Conservation (phyloP, 805 yeast genomes). For the Kodamaea lidongshanica region DNA sequence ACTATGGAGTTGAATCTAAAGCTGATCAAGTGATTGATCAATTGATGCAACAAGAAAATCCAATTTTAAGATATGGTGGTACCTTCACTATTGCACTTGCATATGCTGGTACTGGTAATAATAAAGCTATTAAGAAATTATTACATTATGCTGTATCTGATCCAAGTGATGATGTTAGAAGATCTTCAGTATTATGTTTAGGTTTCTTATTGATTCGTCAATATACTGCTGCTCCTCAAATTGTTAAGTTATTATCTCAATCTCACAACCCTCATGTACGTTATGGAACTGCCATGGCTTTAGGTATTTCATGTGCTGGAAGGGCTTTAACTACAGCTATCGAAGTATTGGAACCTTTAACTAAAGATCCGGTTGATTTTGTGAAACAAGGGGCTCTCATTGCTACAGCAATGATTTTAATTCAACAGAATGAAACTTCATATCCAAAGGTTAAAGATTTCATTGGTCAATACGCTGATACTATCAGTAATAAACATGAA, state of each 20-base stretch:
- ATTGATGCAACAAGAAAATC: constrained; percentile 67
- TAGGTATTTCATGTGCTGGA: constrained; percentile 97
- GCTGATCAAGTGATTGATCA: constrained; percentile 65
- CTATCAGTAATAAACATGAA: constrained; percentile 83
- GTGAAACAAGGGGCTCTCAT: constrained; percentile 97
- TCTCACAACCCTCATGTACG: constrained; percentile 97
- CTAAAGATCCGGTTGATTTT: constrained; percentile 91
- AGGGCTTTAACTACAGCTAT: constrained; percentile 82
- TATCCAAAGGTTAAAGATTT: constrained; percentile 74
- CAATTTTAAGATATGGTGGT: constrained; percentile 91
- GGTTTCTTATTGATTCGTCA: constrained; percentile 90
- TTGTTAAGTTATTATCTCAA: constrained; percentile 86
- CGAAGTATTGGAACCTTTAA: constrained; percentile 85
- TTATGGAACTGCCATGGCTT: constrained; percentile 95
- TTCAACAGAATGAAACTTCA: constrained; percentile 78
- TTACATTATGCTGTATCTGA: constrained; percentile 94
- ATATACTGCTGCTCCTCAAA: constrained; percentile 88
- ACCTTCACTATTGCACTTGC: constrained; percentile 92
- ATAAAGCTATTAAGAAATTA: constrained; percentile 76
- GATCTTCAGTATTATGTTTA: constrained; percentile 87
- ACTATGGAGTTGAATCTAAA: constrained; percentile 77
- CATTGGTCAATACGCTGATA: constrained; percentile 66
- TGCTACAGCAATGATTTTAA: constrained; percentile 84
- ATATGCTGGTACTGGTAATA: constrained; percentile 93
- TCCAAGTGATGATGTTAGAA: constrained; percentile 91